Evolutionary conservation across 1,284 basidiomycete genomes (phyloP), one percentile per base, ranked within the genome.

Genomic region (Anthracocystis walkeri): DNA sequence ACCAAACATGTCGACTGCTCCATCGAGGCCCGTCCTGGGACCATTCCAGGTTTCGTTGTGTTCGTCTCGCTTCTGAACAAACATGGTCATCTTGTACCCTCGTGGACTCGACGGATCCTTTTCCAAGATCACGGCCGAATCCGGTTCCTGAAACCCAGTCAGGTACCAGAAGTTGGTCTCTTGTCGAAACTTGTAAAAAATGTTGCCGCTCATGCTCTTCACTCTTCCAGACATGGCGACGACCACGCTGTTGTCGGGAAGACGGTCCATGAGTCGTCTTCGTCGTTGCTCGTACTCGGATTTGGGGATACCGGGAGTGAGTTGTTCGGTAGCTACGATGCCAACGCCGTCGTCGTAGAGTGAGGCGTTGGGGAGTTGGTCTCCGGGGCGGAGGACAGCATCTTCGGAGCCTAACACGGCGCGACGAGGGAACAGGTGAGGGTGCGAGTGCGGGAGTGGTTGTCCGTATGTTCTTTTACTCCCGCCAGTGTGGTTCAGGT

Each of bases 21-120:
- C 84, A 41, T 84, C 83, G 14, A 71, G 56, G 31, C 78, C 67
- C n/a, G 65, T 77, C 25, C 90, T 88, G 31, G 94, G 91, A 11
- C 96, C 96, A 58, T 97, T 93, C 97, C 96, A 99, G 72, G 92
- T 90, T 82, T 95, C 94, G 78, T 92, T 91, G 31, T 89, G 88
- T 1, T 89, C 84, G 81, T 96, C 91, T 65, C 90, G 92, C 11
- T 93, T 91, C 1, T 89, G 87, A 0, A 82, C 92, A 84, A 97
- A 99, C 51, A 99, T 86, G 0, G 91, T 91, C 92, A 95, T 95
- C 68, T 88, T 89, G 87, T 96, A 97, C 0, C 95, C 95, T 74
- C 90, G 88, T 0, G 90, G 86, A 4, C 89, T 87, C 8, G 64
- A 75, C 10, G 73, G 14, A 23, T 77, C 52, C 50, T 75, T 74